Evolutionary conservation across 2,329 filamentous ascomycete genomes (phyloP).

Genomic region (Sarocladium strictum): DNA sequence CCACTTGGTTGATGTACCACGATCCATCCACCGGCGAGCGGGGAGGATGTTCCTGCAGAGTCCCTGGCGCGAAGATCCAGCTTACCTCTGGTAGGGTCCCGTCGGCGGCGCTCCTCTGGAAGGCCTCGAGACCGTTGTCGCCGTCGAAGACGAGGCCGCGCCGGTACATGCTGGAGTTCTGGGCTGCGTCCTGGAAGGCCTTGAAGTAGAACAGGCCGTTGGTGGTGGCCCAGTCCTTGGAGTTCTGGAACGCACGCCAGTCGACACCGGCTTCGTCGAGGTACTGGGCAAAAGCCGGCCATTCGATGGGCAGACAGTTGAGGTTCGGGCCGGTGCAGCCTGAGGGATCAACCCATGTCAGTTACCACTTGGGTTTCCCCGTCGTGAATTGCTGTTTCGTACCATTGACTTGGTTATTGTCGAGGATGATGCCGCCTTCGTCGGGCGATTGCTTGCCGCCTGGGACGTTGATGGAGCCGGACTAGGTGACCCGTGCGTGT

Average conservation of each 20-base stretch:
- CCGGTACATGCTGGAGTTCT: constrained; percentile 33
- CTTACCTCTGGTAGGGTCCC: constrained; percentile 45
- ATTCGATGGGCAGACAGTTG: constrained; percentile 45
- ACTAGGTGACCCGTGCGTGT: neutral
- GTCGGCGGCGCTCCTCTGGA: constrained; percentile 40
- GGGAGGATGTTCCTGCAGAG: constrained; percentile 46
- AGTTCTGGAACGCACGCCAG: constrained; percentile 45
- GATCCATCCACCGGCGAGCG: constrained; percentile 47
- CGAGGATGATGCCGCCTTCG: constrained; percentile 40
- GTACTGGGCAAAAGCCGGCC: constrained; percentile 43
- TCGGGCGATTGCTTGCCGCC: constrained; percentile 25
- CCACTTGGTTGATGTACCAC: constrained; percentile 48
- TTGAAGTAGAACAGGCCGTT: constrained; percentile 35
- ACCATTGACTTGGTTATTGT: constrained; percentile 31
- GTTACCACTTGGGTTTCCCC: no score
- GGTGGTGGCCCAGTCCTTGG: constrained; percentile 19
- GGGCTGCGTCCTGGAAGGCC: constrained; percentile 41
- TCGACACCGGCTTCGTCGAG: constrained; percentile 40
- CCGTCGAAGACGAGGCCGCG: neutral
- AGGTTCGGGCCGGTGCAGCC: constrained; percentile 34
- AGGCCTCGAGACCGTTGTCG: constrained; percentile 36
- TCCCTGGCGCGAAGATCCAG: constrained; percentile 41
- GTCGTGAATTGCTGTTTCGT: no score
- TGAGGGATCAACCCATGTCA: constrained; percentile 8
- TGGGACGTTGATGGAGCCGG: constrained; percentile 42